Evolutionary conservation across 306 rosid genomes (phyloP), one percentile per base, ranked within the genome.

Genomic region (Ziziphus jujuba): DNA sequence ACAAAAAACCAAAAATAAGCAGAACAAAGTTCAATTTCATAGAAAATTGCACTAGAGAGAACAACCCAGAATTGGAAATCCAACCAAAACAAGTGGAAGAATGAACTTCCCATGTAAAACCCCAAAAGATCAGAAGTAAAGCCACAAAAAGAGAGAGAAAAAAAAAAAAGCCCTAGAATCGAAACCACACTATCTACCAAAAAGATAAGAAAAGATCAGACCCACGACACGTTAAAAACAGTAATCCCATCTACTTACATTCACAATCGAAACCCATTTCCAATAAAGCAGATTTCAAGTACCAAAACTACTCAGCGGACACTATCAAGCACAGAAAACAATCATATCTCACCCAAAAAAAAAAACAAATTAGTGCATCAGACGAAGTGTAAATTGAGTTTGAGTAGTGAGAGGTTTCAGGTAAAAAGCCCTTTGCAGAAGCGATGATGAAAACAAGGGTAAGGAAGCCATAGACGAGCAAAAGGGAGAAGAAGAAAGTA

Each of bases 121-220:
- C 17, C 7, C 50, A 33, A 31, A 31, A 44, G 23, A 49, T 22
- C 51, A 11, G 21, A 56, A 24, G 19, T 21, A 51, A 63, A 52
- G 38, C 61, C 63, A 22, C n/a, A 52, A 69, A 75, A n/a, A n/a
- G n/a, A n/a, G n/a, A n/a, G n/a, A n/a, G n/a, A n/a, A n/a, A n/a
- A n/a, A 66, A 49, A 43, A 28, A 28, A 4, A 80, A 78, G 70
- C 79, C 86, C 82, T 69, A 79, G 60, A 72, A 54, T 28, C 57
- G 51, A 9, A 63, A 61, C 34, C 45, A 54, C 48, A 74, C 43
- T 23, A 14, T 21, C 34, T 14, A 70, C 60, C 40, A 19, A 16
- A 63, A 62, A 31, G 6, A 11, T 7, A n/a, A 34, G 21, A 15
- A 40, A 69, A 6, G 23, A 43, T 11, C 54, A 78, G 68, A 78